Evolutionary conservation across 257 asterid genomes (phyloP), one percentile per base, ranked within the genome.

Genomic region (Solanum peruvianum): DNA sequence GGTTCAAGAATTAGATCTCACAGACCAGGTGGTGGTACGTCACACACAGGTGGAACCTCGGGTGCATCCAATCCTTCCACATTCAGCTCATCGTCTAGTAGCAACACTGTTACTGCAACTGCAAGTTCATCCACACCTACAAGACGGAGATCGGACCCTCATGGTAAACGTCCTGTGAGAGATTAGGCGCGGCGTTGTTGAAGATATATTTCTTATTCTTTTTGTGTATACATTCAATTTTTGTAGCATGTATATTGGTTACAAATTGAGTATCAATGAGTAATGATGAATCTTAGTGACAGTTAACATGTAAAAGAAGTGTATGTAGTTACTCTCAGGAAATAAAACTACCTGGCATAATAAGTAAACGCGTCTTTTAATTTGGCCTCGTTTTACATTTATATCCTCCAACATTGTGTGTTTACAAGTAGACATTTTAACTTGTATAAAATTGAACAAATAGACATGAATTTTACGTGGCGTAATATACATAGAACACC

Each of bases 1-100:
- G 96, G 98, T 66, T 75, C 95, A 18, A 89, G 97, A 56, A 91
- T 94, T 82, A 89, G 92, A 73, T 35, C 92, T 58, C 92, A 70
- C 45, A 90, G 88, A 73, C 78, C 89, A 41, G 86, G 75, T 9
- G 86, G 75, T 9, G 82, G 69, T 18, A 87, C 93, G 67, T 89
- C 95, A 9, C 85, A 88, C 6, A 91, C 86, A 56, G 86, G 93
- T 42, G 93, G 90, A 75, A 91, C 94, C 75, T 92, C 98, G 9
- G 93, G 94, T n/a, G 71, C 25, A 56, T 90, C 95, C 29, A 87
- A 88, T 86, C 91, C 93, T 5, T 86, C 76, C 27, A 88, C 95
- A 5, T 92, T 88, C 78, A 93, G 93, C 85, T 92, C 92, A 86
- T 89, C 94, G 25, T 87, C 77, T 12, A 85, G 16, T 37, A 90